phyloP scores from a whole-genome alignment of 768 basidiomycete genomes.

The Crucibulum laeve region DNA sequence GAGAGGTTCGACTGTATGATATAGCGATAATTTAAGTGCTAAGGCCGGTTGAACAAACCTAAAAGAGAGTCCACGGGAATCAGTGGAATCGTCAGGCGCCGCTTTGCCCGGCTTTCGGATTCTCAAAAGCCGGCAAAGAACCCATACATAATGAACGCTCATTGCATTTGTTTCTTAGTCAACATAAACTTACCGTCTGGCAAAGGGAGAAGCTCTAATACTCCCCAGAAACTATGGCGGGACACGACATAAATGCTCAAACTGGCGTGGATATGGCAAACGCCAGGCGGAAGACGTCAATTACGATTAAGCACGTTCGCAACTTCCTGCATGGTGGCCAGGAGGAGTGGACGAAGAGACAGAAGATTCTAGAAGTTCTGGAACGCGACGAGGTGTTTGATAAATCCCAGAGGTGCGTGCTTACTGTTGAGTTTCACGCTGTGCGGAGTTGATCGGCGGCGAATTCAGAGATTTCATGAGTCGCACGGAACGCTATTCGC shows the following conservation, averaged over 20 bases:
- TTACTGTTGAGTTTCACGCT: background rate
- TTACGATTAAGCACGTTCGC: conserved; percentile 35
- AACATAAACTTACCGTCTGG: no score
- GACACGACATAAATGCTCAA: conserved; percentile 38
- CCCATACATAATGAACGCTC: no score
- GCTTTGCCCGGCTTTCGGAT: no score
- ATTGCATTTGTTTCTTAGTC: no score
- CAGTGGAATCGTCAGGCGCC: no score
- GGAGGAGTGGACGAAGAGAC: conserved; percentile 44
- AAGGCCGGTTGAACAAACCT: no score
- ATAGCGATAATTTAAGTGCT: no score
- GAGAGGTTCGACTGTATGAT: no score
- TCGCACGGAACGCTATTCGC: conserved; percentile 52
- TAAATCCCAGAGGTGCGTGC: conserved; percentile 45
- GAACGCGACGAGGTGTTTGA: conserved; percentile 55
- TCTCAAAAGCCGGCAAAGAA: no score
- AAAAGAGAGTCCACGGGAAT: no score
- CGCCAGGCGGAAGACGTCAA: conserved; percentile 39
- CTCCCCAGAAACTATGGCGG: no score
- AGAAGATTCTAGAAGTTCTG: conserved; percentile 40
- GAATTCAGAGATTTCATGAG: conserved; percentile 49
- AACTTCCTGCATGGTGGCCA: conserved; percentile 35
- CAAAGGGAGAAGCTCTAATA: no score
- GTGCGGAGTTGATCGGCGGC: background rate
- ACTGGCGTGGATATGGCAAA: conserved; percentile 48